Evolutionary conservation across 164 flowering plant species (phyloP), one percentile per base, ranked within the genome.

Genomic region (Warburgia ugandensis): DNA sequence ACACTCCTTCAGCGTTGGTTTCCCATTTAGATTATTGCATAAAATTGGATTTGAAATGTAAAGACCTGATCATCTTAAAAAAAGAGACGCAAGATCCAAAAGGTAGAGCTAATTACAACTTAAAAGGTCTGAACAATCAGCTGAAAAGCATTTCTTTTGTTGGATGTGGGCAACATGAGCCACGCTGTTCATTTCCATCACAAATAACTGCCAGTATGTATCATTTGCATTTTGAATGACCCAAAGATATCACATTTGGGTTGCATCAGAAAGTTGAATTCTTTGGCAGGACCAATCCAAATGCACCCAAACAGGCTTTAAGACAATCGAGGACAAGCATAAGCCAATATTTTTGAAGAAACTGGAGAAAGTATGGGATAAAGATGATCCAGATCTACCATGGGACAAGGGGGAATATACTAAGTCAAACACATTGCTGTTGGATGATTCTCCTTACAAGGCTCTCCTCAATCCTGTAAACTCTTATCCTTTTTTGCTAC

Each of bases 361-460:
- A 55, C 54, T 91, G 43, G 73, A 68, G 64, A 83, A 75, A 48
- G 13, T 91, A 6, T 91, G 98, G 98, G 83, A 79, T 23, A 75
- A 69, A 48, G 44, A 66, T 11, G 78, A 71, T 32, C 72, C 69
- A 12, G 17, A 33, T 73, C 79, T 84, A 55, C 91, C 83, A 7
- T 86, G 91, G 94, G 68, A 74, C 42, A 76, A 67, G 55, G 90
- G 86, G 28, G 52, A 62, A n/a, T 91, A 74, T 59, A 54, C 74
- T 56, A 80, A 73, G 55, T 76, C 94, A 54, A 85, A 88, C 70
- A 88, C 98, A 16, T 57, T 92, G 54, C 68, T 92, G 62, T 31
- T 92, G 52, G 98, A 92, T 68, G 98, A 92, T 68, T 81, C 96
- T 57, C 98, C 98, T 26, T 79, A 85, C 64, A 88, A 92, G 60